These are phyloP conservation scores for Teratosphaeria viscida DNA, from an alignment of 2,329 filamentous ascomycete genomes.

Conservation along the genomic window DNA sequence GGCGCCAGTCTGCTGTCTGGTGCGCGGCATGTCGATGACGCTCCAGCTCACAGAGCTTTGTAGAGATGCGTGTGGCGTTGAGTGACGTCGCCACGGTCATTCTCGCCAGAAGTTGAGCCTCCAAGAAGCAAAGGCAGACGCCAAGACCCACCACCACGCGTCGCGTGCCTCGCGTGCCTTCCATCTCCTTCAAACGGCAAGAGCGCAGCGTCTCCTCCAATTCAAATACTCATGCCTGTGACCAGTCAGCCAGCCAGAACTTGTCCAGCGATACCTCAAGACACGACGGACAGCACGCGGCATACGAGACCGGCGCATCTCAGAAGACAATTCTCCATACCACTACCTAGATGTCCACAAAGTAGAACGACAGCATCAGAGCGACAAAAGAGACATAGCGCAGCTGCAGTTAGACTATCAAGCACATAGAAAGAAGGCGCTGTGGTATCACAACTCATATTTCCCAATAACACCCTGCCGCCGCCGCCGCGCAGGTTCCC, in stretches of 20 bases:
- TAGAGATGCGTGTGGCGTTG: neutral
- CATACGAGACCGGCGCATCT: neutral
- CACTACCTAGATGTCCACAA: neutral
- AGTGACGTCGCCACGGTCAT: neutral
- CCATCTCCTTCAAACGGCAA: neutral
- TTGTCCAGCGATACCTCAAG: neutral
- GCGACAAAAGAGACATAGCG: neutral
- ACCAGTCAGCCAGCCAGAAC: neutral
- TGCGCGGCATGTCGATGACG: neutral
- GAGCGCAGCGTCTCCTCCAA: neutral
- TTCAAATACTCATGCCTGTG: neutral
- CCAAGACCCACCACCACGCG: neutral
- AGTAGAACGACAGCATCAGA: neutral
- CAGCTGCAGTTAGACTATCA: neutral
- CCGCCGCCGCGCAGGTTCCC: constrained; percentile 1
- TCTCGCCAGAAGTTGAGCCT: neutral
- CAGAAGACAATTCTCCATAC: neutral
- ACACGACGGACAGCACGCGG: neutral
- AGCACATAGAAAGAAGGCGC: constrained; percentile 16
- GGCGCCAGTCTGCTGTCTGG: neutral
- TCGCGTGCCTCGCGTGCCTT: neutral
- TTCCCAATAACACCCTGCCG: neutral
- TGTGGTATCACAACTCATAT: constrained; percentile 22
- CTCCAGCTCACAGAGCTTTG: neutral
- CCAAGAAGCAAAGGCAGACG: too few species aligned